These are phyloP conservation scores for Tolypocladium ophioglossoides DNA, from an alignment of 2,329 filamentous ascomycete genomes.

Conservation along the genomic window DNA sequence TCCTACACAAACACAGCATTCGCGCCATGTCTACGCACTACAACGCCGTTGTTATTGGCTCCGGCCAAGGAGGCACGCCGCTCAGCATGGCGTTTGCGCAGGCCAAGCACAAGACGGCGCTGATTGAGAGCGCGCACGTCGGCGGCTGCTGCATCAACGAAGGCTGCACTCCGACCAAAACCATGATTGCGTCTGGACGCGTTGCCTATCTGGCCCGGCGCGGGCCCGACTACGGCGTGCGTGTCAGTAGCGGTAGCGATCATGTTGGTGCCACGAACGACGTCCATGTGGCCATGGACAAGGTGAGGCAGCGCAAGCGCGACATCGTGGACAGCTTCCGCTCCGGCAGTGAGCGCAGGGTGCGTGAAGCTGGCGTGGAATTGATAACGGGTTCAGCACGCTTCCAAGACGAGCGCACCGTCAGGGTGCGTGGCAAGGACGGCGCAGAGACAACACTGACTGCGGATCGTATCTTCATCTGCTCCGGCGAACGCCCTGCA, in stretches of 20 bases:
- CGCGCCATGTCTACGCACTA: constrained; percentile 7
- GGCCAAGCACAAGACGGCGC: constrained; percentile 30
- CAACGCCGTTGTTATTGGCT: constrained; percentile 35
- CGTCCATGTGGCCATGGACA: constrained; percentile 33
- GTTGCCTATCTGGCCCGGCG: constrained; percentile 33
- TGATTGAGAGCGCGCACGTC: constrained; percentile 37
- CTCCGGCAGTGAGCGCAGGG: constrained; percentile 31
- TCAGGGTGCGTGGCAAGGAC: constrained; percentile 21
- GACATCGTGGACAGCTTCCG: constrained; percentile 41
- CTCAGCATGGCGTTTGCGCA: constrained; percentile 35
- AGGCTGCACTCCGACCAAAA: constrained; percentile 47
- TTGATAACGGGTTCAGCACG: constrained; percentile 32
- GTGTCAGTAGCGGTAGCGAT: constrained; percentile 7
- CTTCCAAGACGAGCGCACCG: constrained; percentile 28
- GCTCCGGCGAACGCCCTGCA: constrained; percentile 32
- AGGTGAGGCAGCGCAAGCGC: constrained; percentile 39
- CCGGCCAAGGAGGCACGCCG: constrained; percentile 40
- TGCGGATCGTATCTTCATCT: constrained; percentile 33
- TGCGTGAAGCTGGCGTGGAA: constrained; percentile 29
- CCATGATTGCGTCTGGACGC: constrained; percentile 41
- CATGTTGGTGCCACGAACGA: background rate
- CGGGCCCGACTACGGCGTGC: constrained; percentile 34
- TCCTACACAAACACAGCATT: background rate
- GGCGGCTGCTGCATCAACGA: constrained; percentile 45
- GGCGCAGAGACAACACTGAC: constrained; percentile 21